A percentile compares a stretch with the other conserved stretches of the same genome.
These are phyloP conservation scores for Pseudogymnoascus sp. DNA, from an alignment of 2,329 filamentous ascomycete genomes.

Conservation along the genomic window DNA sequence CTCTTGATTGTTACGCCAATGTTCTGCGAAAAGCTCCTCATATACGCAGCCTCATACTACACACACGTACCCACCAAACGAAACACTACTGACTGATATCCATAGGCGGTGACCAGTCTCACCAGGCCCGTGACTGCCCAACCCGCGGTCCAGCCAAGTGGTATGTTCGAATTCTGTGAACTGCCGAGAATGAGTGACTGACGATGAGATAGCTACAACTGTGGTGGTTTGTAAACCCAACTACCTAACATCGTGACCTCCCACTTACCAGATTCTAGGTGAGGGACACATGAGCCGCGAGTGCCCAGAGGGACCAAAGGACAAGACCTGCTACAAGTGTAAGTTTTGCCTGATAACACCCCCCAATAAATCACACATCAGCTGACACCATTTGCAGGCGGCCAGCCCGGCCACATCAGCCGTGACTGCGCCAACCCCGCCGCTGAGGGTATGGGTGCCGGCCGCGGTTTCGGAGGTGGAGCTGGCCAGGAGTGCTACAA, in stretches of 20 bases:
- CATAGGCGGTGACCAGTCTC: slow-evolving; percentile 63
- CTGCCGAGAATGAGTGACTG: slow-evolving; percentile 14
- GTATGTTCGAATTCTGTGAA: slow-evolving; percentile 41
- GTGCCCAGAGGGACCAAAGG: slow-evolving; percentile 82
- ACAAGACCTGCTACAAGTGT: slow-evolving; percentile 74
- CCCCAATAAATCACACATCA: background rate
- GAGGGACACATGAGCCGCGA: slow-evolving; percentile 84
- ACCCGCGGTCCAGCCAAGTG: slow-evolving; percentile 77
- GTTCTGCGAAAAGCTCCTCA: background rate
- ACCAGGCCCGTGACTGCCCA: slow-evolving; percentile 82
- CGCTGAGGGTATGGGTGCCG: slow-evolving; percentile 26
- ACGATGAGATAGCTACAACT: slow-evolving; percentile 61
- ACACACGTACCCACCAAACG: background rate
- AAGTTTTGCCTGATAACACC: background rate
- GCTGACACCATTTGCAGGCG: slow-evolving; percentile 30
- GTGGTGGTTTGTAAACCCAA: slow-evolving; percentile 53
- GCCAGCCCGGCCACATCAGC: slow-evolving; percentile 81
- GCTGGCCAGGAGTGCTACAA: slow-evolving; percentile 80
- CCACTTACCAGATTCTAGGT: slow-evolving; percentile 33
- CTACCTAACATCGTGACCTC: slow-evolving; percentile 19
- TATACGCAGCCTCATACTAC: background rate
- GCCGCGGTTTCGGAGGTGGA: slow-evolving; percentile 32
- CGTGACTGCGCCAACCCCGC: slow-evolving; percentile 51
- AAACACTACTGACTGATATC: background rate
- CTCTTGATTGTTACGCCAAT: background rate